Evolutionary conservation across 441 rosid genomes (phyloP), one percentile per base, ranked within the genome.

Genomic region (Pelargonium myrrhifolium): DNA sequence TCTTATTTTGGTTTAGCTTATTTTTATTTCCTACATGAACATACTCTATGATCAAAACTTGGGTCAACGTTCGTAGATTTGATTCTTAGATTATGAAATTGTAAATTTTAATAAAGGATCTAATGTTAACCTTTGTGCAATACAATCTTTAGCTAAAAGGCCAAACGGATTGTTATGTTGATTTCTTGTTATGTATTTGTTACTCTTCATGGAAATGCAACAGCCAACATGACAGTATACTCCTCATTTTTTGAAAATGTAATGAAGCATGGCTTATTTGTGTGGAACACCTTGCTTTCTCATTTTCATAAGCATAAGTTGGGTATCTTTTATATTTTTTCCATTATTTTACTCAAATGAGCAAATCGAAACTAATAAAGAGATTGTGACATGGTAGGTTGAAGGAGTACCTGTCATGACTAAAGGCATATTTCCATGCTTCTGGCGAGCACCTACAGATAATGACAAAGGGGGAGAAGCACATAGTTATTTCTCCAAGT

Each of bases 371-470:
- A 61, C 20, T 26, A 4, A 26, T 72, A 31, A 75, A 20, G n/a
- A 42, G 28, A 35, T 74, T 75, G 70, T 65, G 64, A 59, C 59
- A 21, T 80, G 62, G 68, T 75, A 94, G 99, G 84, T 87, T 70
- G 80, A 82, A 72, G 99, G 97, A 73, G 80, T 84, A 73, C 72
- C 81, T 63, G 79, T 94, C 28, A 76, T 92, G 88, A 85, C 69
- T 22, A 83, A 82, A 73, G 90, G 96, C 79, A 79, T 94, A 75
- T 71, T 83, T 55, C 98, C 99, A 59, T 89, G 92, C 82, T 85
- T 94, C 78, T 89, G 99, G 98, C 80, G 99, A 78, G 99, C 98
- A 74, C 96, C 94, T 14, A 89, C 91, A 9, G 97, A 94, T 77
- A 94, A 94, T 72, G 99, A 94, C 82, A 92, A 89, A 75, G 99